A percentile compares a stretch with the other conserved stretches of the same genome.
These are phyloP conservation scores for Tetrahymena borealis DNA, from an alignment of 73 alveolate species.

Conservation along the genomic window DNA sequence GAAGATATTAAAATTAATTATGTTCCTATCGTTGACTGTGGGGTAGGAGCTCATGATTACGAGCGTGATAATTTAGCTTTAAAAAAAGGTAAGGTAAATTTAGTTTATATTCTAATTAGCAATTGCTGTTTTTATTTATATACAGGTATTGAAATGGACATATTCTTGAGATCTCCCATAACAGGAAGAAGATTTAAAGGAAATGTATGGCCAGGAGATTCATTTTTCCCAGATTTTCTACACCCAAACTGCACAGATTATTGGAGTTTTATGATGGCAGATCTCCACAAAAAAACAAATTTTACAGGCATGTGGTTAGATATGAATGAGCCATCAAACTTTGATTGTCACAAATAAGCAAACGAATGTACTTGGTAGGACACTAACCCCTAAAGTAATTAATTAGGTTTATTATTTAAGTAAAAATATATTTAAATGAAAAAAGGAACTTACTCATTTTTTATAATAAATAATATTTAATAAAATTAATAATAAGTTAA, in stretches of 20 bases:
- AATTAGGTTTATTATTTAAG: background rate
- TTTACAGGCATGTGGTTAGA: constrained; percentile 82
- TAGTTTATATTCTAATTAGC: background rate
- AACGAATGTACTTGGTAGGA: background rate
- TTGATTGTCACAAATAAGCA: constrained; percentile 34
- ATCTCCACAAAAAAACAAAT: constrained; percentile 47
- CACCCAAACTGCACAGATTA: constrained; percentile 56
- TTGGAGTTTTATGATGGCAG: constrained; percentile 63
- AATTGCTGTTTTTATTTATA: background rate
- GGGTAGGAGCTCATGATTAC: constrained; percentile 49
- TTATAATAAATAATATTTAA: too few species aligned
- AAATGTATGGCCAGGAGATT: constrained; percentile 71
- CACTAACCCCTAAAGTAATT: background rate
- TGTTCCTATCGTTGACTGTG: constrained; percentile 50
- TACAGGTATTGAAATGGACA: constrained; percentile 22
- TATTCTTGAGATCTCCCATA: constrained; percentile 27
- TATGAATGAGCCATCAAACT: constrained; percentile 73
- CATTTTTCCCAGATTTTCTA: constrained; percentile 69
- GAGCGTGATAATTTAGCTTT: constrained; percentile 10
- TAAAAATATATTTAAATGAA: background rate
- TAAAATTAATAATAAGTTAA: too few species aligned
- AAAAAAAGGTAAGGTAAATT: background rate
- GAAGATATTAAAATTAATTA: constrained; percentile 11
- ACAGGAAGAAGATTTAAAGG: constrained; percentile 44
- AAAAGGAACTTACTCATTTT: background rate